Percentiles rank a stretch among this genome's conserved stretches.
Conservation (phyloP, 768 basidiomycete species). For the Tricholomella constricta region DNA sequence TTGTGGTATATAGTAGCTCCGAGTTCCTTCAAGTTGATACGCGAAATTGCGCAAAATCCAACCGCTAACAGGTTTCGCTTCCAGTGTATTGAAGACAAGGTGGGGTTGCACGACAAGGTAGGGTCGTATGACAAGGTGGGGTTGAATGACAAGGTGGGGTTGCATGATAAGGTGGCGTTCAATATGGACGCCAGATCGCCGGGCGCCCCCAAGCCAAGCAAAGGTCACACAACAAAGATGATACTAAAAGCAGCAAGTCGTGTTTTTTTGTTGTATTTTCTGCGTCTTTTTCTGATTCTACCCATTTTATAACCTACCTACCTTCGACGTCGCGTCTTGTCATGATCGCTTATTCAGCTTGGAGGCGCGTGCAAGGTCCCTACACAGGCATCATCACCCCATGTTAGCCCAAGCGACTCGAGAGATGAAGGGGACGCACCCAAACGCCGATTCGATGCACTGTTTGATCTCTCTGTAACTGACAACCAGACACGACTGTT, state of each 20-base stretch:
- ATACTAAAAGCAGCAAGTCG: conserved; percentile 22
- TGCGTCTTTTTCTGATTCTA: conserved; percentile 58
- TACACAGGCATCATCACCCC: conserved; percentile 28
- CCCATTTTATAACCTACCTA: conserved; percentile 50
- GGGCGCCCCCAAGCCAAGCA: no score
- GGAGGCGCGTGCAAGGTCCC: conserved; percentile 49
- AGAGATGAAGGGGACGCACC: conserved; percentile 47
- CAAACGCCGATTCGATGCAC: conserved; percentile 83
- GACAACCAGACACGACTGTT: conserved; percentile 94
- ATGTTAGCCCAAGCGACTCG: neutral
- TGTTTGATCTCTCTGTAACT: conserved; percentile 90
- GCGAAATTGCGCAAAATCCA: no score
- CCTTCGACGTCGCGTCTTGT: conserved; percentile 1
- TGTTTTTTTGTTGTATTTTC: conserved; percentile 33
- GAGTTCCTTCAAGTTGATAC: no score
- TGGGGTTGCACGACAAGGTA: no score
- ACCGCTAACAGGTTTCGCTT: no score
- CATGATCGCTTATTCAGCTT: conserved; percentile 16
- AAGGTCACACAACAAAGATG: no score
- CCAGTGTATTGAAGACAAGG: no score
- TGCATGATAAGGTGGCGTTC: no score
- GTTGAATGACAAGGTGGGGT: no score
- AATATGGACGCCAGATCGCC: no score
- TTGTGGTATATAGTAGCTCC: no score
- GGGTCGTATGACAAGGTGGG: no score